These are phyloP conservation scores for Pyrenochaeta sp. DNA, from an alignment of 2,329 filamentous ascomycete species.

Conservation along the genomic window DNA sequence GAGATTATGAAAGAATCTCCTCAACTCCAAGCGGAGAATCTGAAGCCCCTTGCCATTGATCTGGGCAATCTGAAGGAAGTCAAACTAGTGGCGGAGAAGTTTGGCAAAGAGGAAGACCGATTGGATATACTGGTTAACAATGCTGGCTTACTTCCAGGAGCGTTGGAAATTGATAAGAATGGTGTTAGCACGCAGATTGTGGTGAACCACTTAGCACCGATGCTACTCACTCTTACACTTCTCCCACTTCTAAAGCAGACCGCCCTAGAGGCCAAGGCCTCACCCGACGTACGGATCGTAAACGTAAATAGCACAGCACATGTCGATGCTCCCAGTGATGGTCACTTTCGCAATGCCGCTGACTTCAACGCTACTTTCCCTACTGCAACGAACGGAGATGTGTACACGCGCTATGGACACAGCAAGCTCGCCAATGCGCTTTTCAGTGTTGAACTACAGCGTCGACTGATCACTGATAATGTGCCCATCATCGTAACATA, in stretches of 20 bases:
- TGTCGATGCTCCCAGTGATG: not conserved
- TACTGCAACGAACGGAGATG: slow-evolving; percentile 12
- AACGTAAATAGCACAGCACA: slow-evolving; percentile 33
- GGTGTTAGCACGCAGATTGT: slow-evolving; percentile 39
- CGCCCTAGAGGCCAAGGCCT: slow-evolving; percentile 25
- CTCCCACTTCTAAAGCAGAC: slow-evolving; percentile 43
- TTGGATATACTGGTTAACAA: slow-evolving; percentile 52
- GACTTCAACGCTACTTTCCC: slow-evolving; percentile 34
- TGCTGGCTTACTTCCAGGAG: slow-evolving; percentile 34
- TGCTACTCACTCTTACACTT: slow-evolving; percentile 48
- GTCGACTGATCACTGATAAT: slow-evolving; percentile 17
- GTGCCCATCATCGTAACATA: slow-evolving; percentile 16
- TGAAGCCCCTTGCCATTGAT: slow-evolving; percentile 46
- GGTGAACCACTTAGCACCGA: slow-evolving; percentile 50
- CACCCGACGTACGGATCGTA: slow-evolving; percentile 53
- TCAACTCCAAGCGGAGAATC: slow-evolving; percentile 6
- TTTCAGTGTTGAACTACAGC: slow-evolving; percentile 52
- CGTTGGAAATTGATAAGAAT: slow-evolving; percentile 14
- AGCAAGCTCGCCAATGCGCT: slow-evolving; percentile 58
- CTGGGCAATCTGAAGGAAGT: slow-evolving; percentile 51
- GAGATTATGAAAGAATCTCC: slow-evolving; percentile 9
- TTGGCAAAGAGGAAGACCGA: slow-evolving; percentile 45
- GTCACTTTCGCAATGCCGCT: slow-evolving; percentile 1
- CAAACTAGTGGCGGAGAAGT: slow-evolving; percentile 47
- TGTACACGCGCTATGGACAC: slow-evolving; percentile 52